Conservation (phyloP, 768 basidiomycete species). For the Erythrobasidium yunnanense region DNA sequence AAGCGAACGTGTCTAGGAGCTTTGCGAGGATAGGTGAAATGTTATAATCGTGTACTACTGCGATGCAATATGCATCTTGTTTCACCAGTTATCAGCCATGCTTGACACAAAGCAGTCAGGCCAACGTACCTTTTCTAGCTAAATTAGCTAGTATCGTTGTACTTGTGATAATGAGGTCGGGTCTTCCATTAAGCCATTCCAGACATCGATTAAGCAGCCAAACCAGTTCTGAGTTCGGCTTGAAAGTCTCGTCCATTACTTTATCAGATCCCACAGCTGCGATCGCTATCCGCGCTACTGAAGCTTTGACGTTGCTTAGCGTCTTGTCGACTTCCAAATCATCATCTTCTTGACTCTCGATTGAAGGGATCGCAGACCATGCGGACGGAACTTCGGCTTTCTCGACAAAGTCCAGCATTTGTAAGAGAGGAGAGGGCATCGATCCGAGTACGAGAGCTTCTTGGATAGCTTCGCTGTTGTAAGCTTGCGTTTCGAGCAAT, state of each 20-base stretch:
- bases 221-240: slow-evolving; percentile 49
- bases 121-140: slow-evolving; percentile 62
- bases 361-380: slow-evolving; percentile 12
- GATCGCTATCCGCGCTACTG: slow-evolving; percentile 71
- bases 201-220: slow-evolving; percentile 63
- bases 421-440: neutral
- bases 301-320: slow-evolving; percentile 72
- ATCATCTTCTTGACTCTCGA: slow-evolving; percentile 14
- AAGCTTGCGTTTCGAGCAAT: neutral
- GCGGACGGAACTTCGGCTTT: neutral
- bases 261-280: slow-evolving; percentile 72
- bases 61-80: slow-evolving; percentile 38
- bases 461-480: neutral
- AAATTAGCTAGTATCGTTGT: slow-evolving; percentile 73
- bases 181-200: slow-evolving; percentile 53
- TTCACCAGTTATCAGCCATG: slow-evolving; percentile 38
- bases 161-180: slow-evolving; percentile 73
- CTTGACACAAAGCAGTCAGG: too few species aligned
- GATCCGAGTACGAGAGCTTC: slow-evolving; percentile 23
- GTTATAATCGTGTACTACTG: slow-evolving; percentile 49
- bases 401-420: slow-evolving; percentile 33
- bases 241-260: slow-evolving; percentile 68
- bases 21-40: slow-evolving; percentile 57
- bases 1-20: slow-evolving; percentile 51
- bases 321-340: slow-evolving; percentile 38